Base-by-base conservation (phyloP, 2,329 filamentous ascomycete species). In the Pseudogymnoascus sp. region DNA sequence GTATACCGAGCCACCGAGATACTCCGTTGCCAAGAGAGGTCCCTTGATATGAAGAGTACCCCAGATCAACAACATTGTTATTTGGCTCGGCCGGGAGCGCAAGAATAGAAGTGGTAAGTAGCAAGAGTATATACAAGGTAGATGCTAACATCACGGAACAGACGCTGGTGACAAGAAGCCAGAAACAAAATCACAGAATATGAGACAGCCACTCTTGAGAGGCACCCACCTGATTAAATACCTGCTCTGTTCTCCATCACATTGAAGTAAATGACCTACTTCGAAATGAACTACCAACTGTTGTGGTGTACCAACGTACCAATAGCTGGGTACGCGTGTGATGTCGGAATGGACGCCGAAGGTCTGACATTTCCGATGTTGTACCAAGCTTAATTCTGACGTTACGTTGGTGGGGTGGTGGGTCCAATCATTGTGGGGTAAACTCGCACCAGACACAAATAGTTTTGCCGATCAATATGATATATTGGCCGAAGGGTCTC, bases 1-100 rank as follows among this genome's bases (percentile, higher is more conserved):
- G 83, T 65, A 94, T 83, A 1, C 88, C 89, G 6, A 90, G 79
- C 87, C 88, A 93, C 71, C 87, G 80, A 2, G 81, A 84, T 57
- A 91, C 75, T 1, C 85, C 86, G 66, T 82, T 82, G 0, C 73
- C 66, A 1, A 80, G 75, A 1, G 76, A 69, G 3, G 75, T 73
- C 7, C 89, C 89, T 58, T 78, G 72, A 69, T 92, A 91, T 26
- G 77, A 81, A 31, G 85, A 81, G 70, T 92, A 92, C 2, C 79
- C 80, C 21, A 92, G 76, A 64, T 89, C 77, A 11, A 91, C 84
- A 3, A 76, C 64, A 9, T 50, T 26, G 4, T 11, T n/a, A n/a
- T 17, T 8, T 54, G 26, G 44, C 44, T 54, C 26, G 31, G 26
- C 44, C 31, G 44, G 44, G 17, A 54, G 44, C 26, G n/a, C 26